Evolutionary conservation across 441 rosid genomes (phyloP).

Genomic region (Jatropha podagrica): DNA sequence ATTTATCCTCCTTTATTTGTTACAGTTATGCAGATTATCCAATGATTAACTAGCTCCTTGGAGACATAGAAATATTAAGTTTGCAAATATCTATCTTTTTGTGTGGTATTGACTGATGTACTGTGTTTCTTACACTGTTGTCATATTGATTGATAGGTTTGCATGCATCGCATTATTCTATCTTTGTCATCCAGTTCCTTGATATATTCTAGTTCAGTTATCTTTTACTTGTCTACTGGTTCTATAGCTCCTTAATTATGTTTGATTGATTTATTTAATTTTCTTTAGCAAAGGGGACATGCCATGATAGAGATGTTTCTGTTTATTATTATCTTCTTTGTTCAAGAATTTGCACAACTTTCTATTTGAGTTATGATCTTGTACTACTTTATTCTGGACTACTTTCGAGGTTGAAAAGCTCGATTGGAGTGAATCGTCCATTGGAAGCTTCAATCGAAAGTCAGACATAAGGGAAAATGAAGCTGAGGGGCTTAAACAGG

Average conservation of each 20-base stretch:
- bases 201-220: neutral
- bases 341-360: neutral
- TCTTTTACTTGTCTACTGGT: neutral
- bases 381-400: neutral
- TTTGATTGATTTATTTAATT: neutral
- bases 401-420: neutral
- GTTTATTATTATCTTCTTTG: neutral
- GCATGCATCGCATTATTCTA: too few species aligned
- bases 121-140: neutral
- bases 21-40: neutral
- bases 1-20: neutral
- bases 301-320: neutral
- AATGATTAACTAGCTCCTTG: neutral
- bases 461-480: neutral
- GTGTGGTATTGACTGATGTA: neutral
- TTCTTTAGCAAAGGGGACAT: slow-evolving; percentile 1
- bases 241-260: neutral
- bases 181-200: neutral
- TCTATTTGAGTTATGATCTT: neutral
- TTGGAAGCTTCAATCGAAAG: neutral
- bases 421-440: neutral
- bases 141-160: neutral
- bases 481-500: neutral
- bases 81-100: neutral
- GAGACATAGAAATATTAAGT: neutral